These are phyloP conservation scores for Fermentozyma sake DNA, from an alignment of 1,139 yeast species.

Conservation along the genomic window DNA sequence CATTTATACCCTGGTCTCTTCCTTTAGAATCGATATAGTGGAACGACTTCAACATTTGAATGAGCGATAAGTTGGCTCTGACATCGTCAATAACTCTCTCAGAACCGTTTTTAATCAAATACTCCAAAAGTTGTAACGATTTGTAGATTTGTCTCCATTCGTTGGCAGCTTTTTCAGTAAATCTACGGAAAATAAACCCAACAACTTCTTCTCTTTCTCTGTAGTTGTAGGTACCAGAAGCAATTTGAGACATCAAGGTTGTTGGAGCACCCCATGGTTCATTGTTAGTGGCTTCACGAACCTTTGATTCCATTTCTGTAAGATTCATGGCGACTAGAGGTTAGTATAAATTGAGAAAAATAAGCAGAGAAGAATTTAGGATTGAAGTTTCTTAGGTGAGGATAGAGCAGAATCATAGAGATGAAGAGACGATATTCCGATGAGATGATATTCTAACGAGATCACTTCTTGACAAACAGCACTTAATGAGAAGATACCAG, in stretches of 20 bases:
- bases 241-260: slow-evolving; percentile 88
- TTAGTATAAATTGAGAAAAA: slow-evolving; percentile 9
- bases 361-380: neutral
- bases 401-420: no score
- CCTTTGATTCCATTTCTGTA: slow-evolving; percentile 94
- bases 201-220: slow-evolving; percentile 75
- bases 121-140: slow-evolving; percentile 86
- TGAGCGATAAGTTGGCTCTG: slow-evolving; percentile 73
- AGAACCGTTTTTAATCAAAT: slow-evolving; percentile 84
- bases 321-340: slow-evolving; percentile 73
- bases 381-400: neutral
- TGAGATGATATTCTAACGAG: no score
- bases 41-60: slow-evolving; percentile 87
- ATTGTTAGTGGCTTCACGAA: slow-evolving; percentile 94
- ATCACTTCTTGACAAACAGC: no score
- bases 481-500: no score
- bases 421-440: no score
- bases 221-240: slow-evolving; percentile 89
- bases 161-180: slow-evolving; percentile 90
- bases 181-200: slow-evolving; percentile 70
- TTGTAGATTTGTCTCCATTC: slow-evolving; percentile 99
- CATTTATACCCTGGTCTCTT: slow-evolving; percentile 94
- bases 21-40: slow-evolving; percentile 94
- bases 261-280: slow-evolving; percentile 99
- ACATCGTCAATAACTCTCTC: slow-evolving; percentile 96